A percentile compares a stretch with the other conserved stretches of the same genome.
phyloP scores from a whole-genome alignment of 2,329 filamentous ascomycete genomes.

The Venturia oleaginea region DNA sequence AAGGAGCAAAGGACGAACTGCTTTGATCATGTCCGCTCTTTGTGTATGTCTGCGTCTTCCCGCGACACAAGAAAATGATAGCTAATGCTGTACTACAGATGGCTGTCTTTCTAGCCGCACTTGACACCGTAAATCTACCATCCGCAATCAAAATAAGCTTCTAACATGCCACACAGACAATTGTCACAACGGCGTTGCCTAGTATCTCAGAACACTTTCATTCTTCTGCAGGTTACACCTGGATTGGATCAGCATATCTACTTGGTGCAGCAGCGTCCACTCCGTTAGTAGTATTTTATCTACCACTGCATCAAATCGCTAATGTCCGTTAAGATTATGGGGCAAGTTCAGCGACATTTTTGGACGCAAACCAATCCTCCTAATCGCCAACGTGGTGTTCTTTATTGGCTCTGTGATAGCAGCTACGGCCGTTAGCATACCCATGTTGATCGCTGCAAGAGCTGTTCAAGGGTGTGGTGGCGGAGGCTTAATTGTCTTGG shows the following conservation, averaged over 20 bases:
- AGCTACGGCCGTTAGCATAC: constrained; percentile 47
- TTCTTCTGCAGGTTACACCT: constrained; percentile 15
- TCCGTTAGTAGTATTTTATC: constrained; percentile 17
- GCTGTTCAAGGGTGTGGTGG: constrained; percentile 55
- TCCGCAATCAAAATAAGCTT: neutral
- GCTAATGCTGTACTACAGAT: constrained; percentile 12
- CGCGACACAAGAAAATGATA: neutral
- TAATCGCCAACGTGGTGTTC: constrained; percentile 45
- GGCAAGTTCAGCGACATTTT: constrained; percentile 32
- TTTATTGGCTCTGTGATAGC: constrained; percentile 54
- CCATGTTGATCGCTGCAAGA: constrained; percentile 53
- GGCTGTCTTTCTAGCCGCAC: constrained; percentile 15
- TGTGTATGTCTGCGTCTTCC: neutral
- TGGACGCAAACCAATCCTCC: constrained; percentile 28
- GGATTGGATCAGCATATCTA: constrained; percentile 26
- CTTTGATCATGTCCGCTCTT: constrained; percentile 13
- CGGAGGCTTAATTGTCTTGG: constrained; percentile 54
- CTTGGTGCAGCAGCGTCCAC: constrained; percentile 29
- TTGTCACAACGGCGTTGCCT: constrained; percentile 16
- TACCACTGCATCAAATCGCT: neutral
- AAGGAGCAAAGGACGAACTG: constrained; percentile 9
- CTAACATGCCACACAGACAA: constrained; percentile 9
- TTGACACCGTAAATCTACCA: constrained; percentile 8
- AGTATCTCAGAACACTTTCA: constrained; percentile 16
- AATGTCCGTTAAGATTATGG: constrained; percentile 23